Percentiles rank a stretch among this genome's conserved stretches.
phyloP scores from a whole-genome alignment of 352 stramenopile species.

The Ochromonadaceae sp. region DNA sequence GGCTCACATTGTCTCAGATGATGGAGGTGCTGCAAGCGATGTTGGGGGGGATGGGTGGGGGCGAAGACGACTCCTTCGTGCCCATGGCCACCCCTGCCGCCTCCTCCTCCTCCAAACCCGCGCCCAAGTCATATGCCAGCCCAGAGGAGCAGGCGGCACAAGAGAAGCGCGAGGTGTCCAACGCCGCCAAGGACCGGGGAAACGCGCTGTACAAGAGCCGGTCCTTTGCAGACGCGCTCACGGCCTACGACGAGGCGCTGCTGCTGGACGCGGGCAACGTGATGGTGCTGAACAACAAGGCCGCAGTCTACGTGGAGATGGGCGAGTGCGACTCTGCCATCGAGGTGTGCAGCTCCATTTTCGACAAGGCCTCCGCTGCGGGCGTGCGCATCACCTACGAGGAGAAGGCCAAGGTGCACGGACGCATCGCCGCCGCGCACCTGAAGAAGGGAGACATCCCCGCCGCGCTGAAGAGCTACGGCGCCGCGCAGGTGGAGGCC shows the following conservation, averaged over 20 bases:
- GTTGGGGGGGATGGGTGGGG: slow-evolving; percentile 58
- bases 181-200: slow-evolving; percentile 74
- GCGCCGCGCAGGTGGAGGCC: neutral
- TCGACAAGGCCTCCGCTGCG: slow-evolving; percentile 82
- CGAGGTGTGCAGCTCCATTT: slow-evolving; percentile 72
- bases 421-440: slow-evolving; percentile 86
- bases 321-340: slow-evolving; percentile 86
- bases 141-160: slow-evolving; percentile 46
- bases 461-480: slow-evolving; percentile 38
- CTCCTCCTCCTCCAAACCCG: neutral
- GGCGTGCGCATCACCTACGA: slow-evolving; percentile 87
- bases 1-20: too few relatives aligned
- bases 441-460: slow-evolving; percentile 74
- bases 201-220: slow-evolving; percentile 96
- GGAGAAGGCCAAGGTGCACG: slow-evolving; percentile 83
- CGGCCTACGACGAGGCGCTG: slow-evolving; percentile 88
- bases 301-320: slow-evolving; percentile 87
- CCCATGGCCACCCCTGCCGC: slow-evolving; percentile 45
- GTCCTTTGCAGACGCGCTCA: slow-evolving; percentile 77
- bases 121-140: neutral
- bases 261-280: slow-evolving; percentile 86
- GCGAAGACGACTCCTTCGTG: slow-evolving; percentile 39
- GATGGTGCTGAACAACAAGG: slow-evolving; percentile 90
- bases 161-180: slow-evolving; percentile 49
- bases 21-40: slow-evolving; percentile 50